phyloP scores from a whole-genome alignment of 108 stramenopile genomes.

The Skeletonema costatum region DNA sequence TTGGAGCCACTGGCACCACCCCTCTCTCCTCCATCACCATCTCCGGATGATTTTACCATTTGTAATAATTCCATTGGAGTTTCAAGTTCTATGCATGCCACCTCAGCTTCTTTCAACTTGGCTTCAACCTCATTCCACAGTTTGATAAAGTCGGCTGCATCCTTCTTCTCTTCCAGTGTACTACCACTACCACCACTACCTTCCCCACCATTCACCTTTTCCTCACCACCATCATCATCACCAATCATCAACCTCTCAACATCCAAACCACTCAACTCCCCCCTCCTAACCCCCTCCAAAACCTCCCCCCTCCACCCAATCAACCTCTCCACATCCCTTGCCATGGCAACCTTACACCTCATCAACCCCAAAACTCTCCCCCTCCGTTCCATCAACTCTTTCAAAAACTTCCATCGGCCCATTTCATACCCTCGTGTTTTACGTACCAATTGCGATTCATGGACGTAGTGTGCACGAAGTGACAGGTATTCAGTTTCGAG shows the following conservation, averaged over 20 bases:
- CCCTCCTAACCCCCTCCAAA: not conserved
- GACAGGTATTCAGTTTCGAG: conserved; percentile 82
- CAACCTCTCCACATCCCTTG: conserved; percentile 66
- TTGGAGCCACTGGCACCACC: not conserved
- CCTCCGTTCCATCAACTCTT: conserved; percentile 51
- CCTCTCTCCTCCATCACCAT: not conserved
- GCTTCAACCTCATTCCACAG: conserved; percentile 58
- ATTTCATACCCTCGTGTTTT: conserved; percentile 47
- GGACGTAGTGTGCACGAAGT: conserved; percentile 80
- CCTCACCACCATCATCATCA: not conserved
- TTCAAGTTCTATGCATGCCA: conserved; percentile 47
- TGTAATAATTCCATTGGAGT: conserved; percentile 35
- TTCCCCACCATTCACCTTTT: not conserved
- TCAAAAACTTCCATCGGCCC: conserved; percentile 57
- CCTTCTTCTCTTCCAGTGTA: not conserved
- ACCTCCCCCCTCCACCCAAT: conserved; percentile 50
- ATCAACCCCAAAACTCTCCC: conserved; percentile 62
- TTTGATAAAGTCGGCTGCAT: conserved; percentile 43
- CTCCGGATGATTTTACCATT: conserved; percentile 24
- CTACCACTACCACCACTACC: not conserved
- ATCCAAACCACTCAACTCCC: conserved; percentile 9
- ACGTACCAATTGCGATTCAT: conserved; percentile 62
- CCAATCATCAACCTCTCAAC: not conserved
- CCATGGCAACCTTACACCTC: conserved; percentile 69
- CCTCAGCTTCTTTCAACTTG: conserved; percentile 46